Evolutionary conservation across 2,329 filamentous ascomycete genomes (phyloP), one percentile per base, ranked within the genome.

Genomic region (Penicillium thymicola): DNA sequence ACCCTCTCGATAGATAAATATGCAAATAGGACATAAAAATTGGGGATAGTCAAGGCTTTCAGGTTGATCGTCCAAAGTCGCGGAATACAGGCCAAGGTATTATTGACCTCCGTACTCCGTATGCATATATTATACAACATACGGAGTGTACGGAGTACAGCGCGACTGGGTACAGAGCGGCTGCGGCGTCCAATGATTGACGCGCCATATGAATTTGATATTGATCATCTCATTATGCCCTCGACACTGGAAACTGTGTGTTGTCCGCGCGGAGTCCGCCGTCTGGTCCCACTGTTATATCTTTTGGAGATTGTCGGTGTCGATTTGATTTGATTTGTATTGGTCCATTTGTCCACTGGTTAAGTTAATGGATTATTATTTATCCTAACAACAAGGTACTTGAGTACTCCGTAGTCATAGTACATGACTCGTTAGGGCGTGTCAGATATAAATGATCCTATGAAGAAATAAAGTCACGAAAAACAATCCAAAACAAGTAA

Each of bases 121-220:
- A 38, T 18, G 44, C 23, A 18, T 7, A 34, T 34, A 7, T 34
- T 16, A 5, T 34, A 21, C 21, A 21, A 21, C 21, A 21, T 21
- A 34, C 32, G 32, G 30, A 13, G 30, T 32, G 11, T 34, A 34
- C 14, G 14, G 5, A 16, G 32, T 53, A 57, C 54, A 53, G 54
- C 58, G 54, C 44, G 38, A 47, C 55, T 62, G 62, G 61, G 61
- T 57, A 48, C 48, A 32, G 21, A 57, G 63, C 63, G 63, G 63
- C 57, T 65, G 62, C 62, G 60, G 63, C 62, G 57, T 63, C 63
- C 63, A 65, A 65, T 66, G 61, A 58, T 53, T 51, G 49, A 28
- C 44, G 38, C 55, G 60, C 55, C 53, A 55, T 56, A 61, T 58
- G 45, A n/a, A 60, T 57, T 63, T 63, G 60, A 63, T 65, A 65